Percentiles rank a stretch among this genome's conserved stretches.
These are phyloP conservation scores for Rhynchospora pubera DNA, from an alignment of 176 grass and related monocot genomes.

Conservation along the genomic window DNA sequence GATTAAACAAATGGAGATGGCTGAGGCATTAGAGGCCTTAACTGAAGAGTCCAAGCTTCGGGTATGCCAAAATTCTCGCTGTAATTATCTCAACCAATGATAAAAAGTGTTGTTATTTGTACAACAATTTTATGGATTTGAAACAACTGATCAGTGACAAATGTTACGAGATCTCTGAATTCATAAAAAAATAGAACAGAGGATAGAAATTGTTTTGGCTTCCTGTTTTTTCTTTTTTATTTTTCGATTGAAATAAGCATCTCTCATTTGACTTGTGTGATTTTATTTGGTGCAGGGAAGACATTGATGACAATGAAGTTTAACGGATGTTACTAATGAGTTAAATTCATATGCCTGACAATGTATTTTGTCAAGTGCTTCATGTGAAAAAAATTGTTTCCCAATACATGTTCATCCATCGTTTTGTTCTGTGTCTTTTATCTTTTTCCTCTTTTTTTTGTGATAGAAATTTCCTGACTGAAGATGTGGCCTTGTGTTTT, in stretches of 20 bases:
- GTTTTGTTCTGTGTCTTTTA: conserved; percentile 6
- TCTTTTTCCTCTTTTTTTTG: background rate
- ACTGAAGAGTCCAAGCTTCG: conserved; percentile 43
- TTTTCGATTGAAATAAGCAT: background rate
- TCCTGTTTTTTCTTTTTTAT: too few relatives aligned
- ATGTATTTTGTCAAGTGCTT: background rate
- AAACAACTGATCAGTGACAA: background rate
- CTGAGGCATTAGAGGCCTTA: conserved; percentile 55
- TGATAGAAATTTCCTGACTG: background rate
- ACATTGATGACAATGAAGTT: conserved; percentile 50
- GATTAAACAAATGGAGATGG: conserved; percentile 87
- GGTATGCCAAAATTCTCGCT: conserved; percentile 32
- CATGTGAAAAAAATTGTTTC: background rate
- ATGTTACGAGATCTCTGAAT: background rate
- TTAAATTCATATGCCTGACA: conserved; percentile 9
- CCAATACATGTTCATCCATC: background rate
- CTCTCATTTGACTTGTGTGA: background rate
- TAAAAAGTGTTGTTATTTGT: background rate
- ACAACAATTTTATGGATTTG: background rate
- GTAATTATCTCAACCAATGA: background rate
- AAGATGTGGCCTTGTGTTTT: conserved; percentile 2
- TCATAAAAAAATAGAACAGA: background rate
- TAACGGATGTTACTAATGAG: conserved; percentile 11
- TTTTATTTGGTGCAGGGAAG: conserved; percentile 45
- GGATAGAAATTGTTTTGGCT: too few relatives aligned